A percentile compares a stretch with the other conserved stretches of the same genome.
Evolutionary conservation across 306 rosid genomes (phyloP).

Genomic region (Acacia crassicarpa): DNA sequence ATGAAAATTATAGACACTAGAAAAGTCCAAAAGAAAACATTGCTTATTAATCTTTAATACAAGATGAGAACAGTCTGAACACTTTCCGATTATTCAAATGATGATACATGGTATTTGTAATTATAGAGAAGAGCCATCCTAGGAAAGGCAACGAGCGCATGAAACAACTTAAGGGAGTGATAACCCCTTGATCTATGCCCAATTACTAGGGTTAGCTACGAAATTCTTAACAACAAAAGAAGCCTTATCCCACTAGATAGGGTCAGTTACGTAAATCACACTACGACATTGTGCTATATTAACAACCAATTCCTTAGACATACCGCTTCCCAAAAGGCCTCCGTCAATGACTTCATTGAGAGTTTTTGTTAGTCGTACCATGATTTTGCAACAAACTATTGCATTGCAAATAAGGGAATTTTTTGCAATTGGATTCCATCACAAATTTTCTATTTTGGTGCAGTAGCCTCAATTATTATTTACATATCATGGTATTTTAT

Average conservation of each 20-base stretch:
- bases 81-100: neutral
- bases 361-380: neutral
- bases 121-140: neutral
- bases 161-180: neutral
- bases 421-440: neutral
- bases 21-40: neutral
- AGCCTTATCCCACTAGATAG: neutral
- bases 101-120: neutral
- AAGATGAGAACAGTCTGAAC: neutral
- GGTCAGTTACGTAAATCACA: too few species aligned
- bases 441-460: neutral
- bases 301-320: neutral
- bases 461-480: neutral
- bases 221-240: neutral
- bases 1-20: too few species aligned
- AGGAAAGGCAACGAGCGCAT: neutral
- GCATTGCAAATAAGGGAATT: neutral
- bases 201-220: neutral
- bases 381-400: neutral
- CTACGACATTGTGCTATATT: too few species aligned
- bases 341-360: neutral
- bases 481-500: neutral
- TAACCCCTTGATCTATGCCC: neutral
- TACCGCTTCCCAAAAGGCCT: neutral
- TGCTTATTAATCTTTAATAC: neutral